Percentiles rank a stretch among this genome's conserved stretches.
Evolutionary conservation across 78 protist species (phyloP).

Genomic region (Planoprotostelium fungivorum): DNA sequence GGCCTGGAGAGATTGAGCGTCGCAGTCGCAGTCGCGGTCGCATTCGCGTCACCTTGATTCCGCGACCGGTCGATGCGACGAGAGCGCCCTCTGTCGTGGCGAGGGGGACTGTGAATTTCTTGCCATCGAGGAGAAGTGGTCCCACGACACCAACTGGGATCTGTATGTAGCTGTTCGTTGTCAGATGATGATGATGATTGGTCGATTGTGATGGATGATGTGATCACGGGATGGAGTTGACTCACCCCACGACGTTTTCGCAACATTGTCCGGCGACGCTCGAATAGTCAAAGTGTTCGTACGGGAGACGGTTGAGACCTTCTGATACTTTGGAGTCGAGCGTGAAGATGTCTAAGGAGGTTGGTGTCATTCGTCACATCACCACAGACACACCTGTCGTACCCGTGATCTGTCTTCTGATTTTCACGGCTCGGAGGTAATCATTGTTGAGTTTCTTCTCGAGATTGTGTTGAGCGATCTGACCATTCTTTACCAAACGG

Average conservation of each 20-base stretch:
- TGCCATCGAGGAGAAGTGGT: conserved; percentile 76
- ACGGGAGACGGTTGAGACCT: conserved; percentile 36
- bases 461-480: conserved; percentile 51
- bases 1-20: conserved; percentile 28
- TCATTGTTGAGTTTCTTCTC: conserved; percentile 21
- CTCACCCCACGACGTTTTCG: conserved; percentile 85
- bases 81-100: conserved; percentile 92
- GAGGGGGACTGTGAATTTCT: conserved; percentile 71
- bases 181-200: too few species aligned
- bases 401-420: conserved; percentile 44
- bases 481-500: conserved; percentile 41
- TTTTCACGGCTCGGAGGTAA: conserved; percentile 41
- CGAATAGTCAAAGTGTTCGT: conserved; percentile 64
- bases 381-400: conserved; percentile 48
- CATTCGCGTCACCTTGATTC: conserved; percentile 21
- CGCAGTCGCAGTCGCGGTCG: background rate
- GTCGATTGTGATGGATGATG: too few species aligned
- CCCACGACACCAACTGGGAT: conserved; percentile 89
- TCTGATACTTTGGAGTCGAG: conserved; percentile 16
- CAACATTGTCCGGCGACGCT: conserved; percentile 73
- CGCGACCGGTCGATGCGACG: conserved; percentile 83
- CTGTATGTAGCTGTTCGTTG: conserved; percentile 77
- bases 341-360: conserved; percentile 6
- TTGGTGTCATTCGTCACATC: conserved; percentile 46
- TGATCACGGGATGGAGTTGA: too few species aligned